phyloP scores from a whole-genome alignment of 148 eudicot species.

The Silene latifolia region DNA sequence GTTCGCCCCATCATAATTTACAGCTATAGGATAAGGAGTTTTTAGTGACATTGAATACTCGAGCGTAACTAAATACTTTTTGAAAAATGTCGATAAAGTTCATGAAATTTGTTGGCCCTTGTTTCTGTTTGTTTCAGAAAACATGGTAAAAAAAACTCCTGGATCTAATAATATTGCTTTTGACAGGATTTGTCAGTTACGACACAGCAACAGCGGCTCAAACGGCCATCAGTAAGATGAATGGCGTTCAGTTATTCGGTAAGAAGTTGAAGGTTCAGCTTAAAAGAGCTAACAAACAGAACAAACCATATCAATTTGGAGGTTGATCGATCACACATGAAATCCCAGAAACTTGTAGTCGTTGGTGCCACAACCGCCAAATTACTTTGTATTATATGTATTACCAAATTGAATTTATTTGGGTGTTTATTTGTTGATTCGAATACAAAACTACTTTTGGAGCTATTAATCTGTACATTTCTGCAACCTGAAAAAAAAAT shows the following conservation, averaged over 20 bases:
- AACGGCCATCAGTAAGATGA: constrained; percentile 79
- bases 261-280: constrained; percentile 97
- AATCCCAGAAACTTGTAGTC: constrained; percentile 41
- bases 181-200: constrained; percentile 94
- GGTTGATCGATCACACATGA: constrained; percentile 2
- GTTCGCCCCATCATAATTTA: background rate
- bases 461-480: constrained; percentile 28
- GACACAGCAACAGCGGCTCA: constrained; percentile 84
- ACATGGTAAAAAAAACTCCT: background rate
- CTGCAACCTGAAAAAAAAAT: constrained; percentile 20
- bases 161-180: constrained; percentile 31
- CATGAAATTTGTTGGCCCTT: no score
- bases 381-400: constrained; percentile 62
- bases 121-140: no score
- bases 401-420: constrained; percentile 49
- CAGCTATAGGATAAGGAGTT: no score
- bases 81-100: no score
- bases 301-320: constrained; percentile 47
- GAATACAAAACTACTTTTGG: constrained; percentile 32
- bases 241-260: constrained; percentile 87
- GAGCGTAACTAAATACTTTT: no score
- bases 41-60: no score
- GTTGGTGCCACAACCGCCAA: constrained; percentile 39
- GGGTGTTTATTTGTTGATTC: constrained; percentile 61
- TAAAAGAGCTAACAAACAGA: constrained; percentile 85